Base-by-base conservation (phyloP, 176 grass and related monocot species). In the Oropetium thomaeum region DNA sequence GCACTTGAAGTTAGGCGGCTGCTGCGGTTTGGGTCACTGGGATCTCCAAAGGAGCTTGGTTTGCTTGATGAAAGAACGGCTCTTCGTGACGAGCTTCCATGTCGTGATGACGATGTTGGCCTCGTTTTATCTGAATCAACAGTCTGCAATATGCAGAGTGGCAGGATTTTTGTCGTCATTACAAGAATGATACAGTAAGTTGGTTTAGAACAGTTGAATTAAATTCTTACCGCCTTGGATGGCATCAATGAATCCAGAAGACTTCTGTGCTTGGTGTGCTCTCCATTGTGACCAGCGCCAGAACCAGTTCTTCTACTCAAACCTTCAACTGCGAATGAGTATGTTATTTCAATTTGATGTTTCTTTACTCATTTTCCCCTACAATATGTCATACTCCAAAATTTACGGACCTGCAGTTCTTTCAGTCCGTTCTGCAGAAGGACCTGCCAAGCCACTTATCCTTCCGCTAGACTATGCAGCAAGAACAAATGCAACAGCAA, bases 251-350 rank as follows among this genome's bases (percentile, higher is more conserved):
- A 78, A 57, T 87, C 84, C 8, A 87, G 62, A 43, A 91, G 52
- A n/a, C 75, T 79, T 81, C 74, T 91, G 70, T 86, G 80, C 53
- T 86, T 86, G 59, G 80, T 70, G 68, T 81, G 69, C 65, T 91
- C 84, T 45, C 79, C 76, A 71, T 78, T 74, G 8, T 77, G 80
- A 59, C 82, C 81, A 42, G 88, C 75, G 62, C 51, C 78, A 1
- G 79, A 73, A 30, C 63, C 71, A 54, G 81, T 91, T 81, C 83
- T 81, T 76, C 89, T 91, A 42, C 81, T 73, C 76, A 87, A 73
- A 63, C 84, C 84, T 75, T 91, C 84, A 74, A 79, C 89, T 75
- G 81, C 65, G 51, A 52, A 82, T 45, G 77, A 84, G 22, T 68
- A 65, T 78, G 39, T 87, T 77, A 66, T 26, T 57, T 27, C 10